A percentile compares a stretch with the other conserved stretches of the same genome.
Conservation (phyloP, 2,329 filamentous ascomycete genomes). For the Penicillium polonicum region DNA sequence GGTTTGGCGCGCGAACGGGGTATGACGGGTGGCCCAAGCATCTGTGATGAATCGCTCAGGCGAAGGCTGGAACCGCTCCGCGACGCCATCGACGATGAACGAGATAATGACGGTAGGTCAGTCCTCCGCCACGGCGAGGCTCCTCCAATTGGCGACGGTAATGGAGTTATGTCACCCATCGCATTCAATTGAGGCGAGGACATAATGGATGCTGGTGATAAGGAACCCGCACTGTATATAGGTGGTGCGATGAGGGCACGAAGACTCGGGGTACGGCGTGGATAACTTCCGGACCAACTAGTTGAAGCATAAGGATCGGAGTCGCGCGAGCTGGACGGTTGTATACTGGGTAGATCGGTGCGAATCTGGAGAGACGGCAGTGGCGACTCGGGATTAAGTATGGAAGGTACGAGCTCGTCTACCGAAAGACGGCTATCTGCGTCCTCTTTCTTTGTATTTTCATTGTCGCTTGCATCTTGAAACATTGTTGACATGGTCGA, state of each 20-base stretch:
- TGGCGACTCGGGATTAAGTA: constrained; percentile 12
- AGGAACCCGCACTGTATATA: constrained; percentile 44
- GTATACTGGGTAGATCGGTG: constrained; percentile 32
- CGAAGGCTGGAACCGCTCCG: constrained; percentile 40
- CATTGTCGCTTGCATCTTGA: constrained; percentile 17
- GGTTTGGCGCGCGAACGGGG: constrained; percentile 36
- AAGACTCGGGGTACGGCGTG: constrained; percentile 46
- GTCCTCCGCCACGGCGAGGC: constrained; percentile 51
- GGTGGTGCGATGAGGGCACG: constrained; percentile 40
- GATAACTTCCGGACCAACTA: constrained; percentile 41
- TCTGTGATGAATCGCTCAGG: constrained; percentile 38
- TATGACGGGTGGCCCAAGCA: constrained; percentile 30
- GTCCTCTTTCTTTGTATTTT: constrained; percentile 4
- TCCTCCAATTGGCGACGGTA: constrained; percentile 68
- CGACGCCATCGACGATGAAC: constrained; percentile 44
- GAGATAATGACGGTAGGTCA: constrained; percentile 48
- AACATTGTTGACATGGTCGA: constrained; percentile 4
- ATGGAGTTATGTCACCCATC: constrained; percentile 74
- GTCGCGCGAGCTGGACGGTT: constrained; percentile 32
- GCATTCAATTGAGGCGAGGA: constrained; percentile 72
- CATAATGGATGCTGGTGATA: constrained; percentile 64
- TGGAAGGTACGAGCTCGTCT: constrained; percentile 14
- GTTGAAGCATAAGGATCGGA: constrained; percentile 36
- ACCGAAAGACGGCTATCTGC: not conserved
- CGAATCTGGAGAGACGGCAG: constrained; percentile 38